These are phyloP conservation scores for Golubevia pallescens DNA, from an alignment of 1,284 basidiomycete species.

Conservation along the genomic window DNA sequence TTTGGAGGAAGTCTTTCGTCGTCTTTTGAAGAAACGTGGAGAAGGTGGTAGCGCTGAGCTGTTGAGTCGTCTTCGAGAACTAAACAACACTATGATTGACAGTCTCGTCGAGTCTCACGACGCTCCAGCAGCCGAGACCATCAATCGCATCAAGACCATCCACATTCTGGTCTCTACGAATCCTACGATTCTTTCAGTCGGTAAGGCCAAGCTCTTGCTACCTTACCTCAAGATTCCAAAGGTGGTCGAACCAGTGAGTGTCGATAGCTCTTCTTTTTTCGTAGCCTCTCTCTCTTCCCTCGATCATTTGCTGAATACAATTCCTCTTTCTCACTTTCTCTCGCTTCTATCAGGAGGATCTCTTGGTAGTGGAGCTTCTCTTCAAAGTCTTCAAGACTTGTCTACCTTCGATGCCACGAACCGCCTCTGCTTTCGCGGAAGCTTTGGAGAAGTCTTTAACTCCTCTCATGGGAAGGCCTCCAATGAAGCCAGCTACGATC, in stretches of 20 bases:
- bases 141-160: constrained; percentile 74
- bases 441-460: constrained; percentile 84
- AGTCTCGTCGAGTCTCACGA: constrained; percentile 83
- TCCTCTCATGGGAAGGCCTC: constrained; percentile 79
- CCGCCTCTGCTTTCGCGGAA: constrained; percentile 72
- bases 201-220: constrained; percentile 79
- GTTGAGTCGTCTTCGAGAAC: constrained; percentile 74
- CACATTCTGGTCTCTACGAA: constrained; percentile 80
- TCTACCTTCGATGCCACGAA: constrained; percentile 75
- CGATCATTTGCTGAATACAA: too few relatives aligned
- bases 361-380: constrained; percentile 66
- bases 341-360: constrained; percentile 75
- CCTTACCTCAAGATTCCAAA: constrained; percentile 89
- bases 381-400: constrained; percentile 83
- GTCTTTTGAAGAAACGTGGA: constrained; percentile 35
- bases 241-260: constrained; percentile 74
- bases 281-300: constrained; percentile 25
- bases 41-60: constrained; percentile 65
- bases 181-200: constrained; percentile 78
- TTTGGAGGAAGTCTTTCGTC: constrained; percentile 81
- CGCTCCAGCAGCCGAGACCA: constrained; percentile 66
- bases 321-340: constrained; percentile 7
- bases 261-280: constrained; percentile 17
- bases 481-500: constrained; percentile 20
- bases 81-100: constrained; percentile 83